Evolutionary conservation across 306 rosid species (phyloP), one percentile per base, ranked within the genome.

Genomic region (Clitoria ternatea): DNA sequence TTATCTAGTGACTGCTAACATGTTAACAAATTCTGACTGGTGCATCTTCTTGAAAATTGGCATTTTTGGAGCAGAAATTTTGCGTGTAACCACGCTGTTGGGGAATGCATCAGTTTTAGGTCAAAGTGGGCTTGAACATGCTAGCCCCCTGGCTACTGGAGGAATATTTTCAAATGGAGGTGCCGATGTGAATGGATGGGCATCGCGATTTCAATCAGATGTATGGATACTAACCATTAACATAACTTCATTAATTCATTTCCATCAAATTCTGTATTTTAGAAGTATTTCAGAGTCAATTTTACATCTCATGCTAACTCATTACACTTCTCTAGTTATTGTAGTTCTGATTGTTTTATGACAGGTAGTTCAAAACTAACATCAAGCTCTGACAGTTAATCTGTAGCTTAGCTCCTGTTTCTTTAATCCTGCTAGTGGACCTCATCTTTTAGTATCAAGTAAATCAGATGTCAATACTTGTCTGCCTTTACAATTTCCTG

Each of bases 101-200:
- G 97, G 97, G 97, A 94, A 91, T 82, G 97, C 99, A 87, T 95
- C 99, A 89, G 96, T 91, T 85, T 89, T 94, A 91, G 96, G 96
- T 91, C 97, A 94, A 87, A 94, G 96, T 94, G 96, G 99, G 95
- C 91, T 94, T 86, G 99, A 94, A 86, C 92, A 86, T 79, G 87
- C 89, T 81, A 94, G 97, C 89, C 96, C 97, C 92, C 95, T 94
- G 91, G 97, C 99, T 84, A 80, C 89, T 59, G 96, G 97, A 79
- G 96, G 99, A 80, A 75, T 95, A 59, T 95, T 87, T 86, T 83
- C 96, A 68, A 91, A 86, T 76, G 99, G 92, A 91, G 91, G 95
- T 83, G 90, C 89, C 35, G 87, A 95, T 82, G 62, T 80, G 85
- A 86, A 86, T 13, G 96, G 95, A 87, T 95, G 99, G 97, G 82